Percentiles rank a stretch among this genome's conserved stretches.
Conservation (phyloP, 2,329 filamentous ascomycete genomes). For the Alternaria dauci region DNA sequence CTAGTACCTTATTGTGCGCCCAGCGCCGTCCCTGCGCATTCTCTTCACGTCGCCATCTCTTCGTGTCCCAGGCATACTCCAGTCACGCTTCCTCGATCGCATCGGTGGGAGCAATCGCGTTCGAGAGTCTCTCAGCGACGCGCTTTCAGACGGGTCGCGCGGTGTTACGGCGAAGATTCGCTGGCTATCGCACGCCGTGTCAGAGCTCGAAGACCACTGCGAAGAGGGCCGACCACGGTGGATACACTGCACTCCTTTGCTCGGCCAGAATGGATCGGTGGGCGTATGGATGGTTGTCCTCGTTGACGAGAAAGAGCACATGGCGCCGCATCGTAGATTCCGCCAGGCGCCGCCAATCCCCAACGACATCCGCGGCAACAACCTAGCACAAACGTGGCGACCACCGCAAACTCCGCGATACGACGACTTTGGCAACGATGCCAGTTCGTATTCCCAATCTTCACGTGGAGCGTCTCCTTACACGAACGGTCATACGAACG, state of each 20-base stretch:
- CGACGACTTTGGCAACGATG: constrained; percentile 21
- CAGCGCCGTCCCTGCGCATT: constrained; percentile 58
- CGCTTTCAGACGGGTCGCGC: constrained; percentile 69
- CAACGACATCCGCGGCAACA: constrained; percentile 32
- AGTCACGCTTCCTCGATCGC: constrained; percentile 58
- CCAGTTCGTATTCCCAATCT: constrained; percentile 1
- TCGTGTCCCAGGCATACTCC: constrained; percentile 59
- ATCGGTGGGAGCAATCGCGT: constrained; percentile 62
- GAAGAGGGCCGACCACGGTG: constrained; percentile 71
- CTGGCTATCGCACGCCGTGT: constrained; percentile 62
- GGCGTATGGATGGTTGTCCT: constrained; percentile 83
- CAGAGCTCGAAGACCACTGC: constrained; percentile 54
- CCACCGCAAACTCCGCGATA: constrained; percentile 6
- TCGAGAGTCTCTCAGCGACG: constrained; percentile 63
- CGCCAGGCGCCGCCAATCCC: constrained; percentile 44
- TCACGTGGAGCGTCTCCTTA: constrained; percentile 3
- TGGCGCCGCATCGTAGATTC: constrained; percentile 34
- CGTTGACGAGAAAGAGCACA: constrained; percentile 63
- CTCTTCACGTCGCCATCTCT: constrained; percentile 61
- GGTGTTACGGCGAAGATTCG: constrained; percentile 78
- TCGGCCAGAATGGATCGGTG: constrained; percentile 71
- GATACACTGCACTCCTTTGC: constrained; percentile 79
- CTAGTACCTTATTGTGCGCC: constrained; percentile 59
- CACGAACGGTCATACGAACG: constrained; percentile 1
- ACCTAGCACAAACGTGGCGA: background rate